A percentile compares a stretch with the other conserved stretches of the same genome.
Conservation (phyloP, 2,329 filamentous ascomycete species). For the Waltergamsia citrina region DNA sequence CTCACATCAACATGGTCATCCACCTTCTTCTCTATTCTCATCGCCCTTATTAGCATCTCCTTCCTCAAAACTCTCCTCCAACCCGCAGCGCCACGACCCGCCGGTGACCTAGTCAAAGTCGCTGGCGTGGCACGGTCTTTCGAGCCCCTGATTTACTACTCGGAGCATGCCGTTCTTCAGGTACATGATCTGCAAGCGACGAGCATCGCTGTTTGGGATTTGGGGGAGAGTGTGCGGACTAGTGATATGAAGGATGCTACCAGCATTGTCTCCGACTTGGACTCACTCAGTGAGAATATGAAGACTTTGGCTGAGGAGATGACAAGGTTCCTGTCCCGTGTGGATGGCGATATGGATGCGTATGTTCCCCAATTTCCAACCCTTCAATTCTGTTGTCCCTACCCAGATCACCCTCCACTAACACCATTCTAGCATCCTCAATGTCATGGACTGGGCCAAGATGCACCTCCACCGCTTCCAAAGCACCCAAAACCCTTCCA, state of each 20-base stretch:
- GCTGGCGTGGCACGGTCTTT: conserved; percentile 84
- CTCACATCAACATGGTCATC: conserved; percentile 63
- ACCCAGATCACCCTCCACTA: conserved; percentile 1
- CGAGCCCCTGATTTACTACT: conserved; percentile 91
- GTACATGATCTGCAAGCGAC: conserved; percentile 85
- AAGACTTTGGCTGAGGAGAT: conserved; percentile 79
- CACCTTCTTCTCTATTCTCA: conserved; percentile 49
- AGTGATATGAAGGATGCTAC: conserved; percentile 88
- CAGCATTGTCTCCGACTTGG: conserved; percentile 76
- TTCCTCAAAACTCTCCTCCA: conserved; percentile 58
- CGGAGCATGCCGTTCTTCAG: conserved; percentile 77
- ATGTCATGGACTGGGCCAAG: conserved; percentile 94
- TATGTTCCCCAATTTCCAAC: conserved; percentile 22
- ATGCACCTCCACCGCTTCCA: conserved; percentile 69
- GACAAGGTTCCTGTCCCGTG: conserved; percentile 85
- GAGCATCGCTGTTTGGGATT: conserved; percentile 87
- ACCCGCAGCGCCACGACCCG: conserved; percentile 43
- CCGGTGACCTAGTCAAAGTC: conserved; percentile 73
- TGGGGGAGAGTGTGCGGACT: conserved; percentile 79
- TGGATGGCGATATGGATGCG: conserved; percentile 87
- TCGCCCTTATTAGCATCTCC: conserved; percentile 55
- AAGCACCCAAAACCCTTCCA: conserved; percentile 43
- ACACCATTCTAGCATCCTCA: conserved; percentile 55
- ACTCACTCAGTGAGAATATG: conserved; percentile 76
- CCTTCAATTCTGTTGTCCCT: conserved; percentile 1